These are phyloP conservation scores for Pichia occidentalis DNA, from an alignment of 805 yeast species.

Conservation along the genomic window DNA sequence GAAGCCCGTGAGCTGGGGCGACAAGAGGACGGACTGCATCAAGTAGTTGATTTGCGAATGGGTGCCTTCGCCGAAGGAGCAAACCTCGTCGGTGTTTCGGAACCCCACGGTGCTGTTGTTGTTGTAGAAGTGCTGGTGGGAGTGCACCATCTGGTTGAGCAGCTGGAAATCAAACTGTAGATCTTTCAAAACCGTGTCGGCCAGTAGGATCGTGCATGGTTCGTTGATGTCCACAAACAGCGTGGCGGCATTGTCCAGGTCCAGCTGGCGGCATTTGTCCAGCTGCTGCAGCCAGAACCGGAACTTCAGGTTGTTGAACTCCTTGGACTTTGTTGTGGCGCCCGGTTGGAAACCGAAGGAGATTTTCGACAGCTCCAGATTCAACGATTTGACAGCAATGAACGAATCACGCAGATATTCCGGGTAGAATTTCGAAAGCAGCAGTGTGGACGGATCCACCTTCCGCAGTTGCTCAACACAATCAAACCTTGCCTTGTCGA, in stretches of 20 bases:
- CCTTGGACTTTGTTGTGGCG: constrained; percentile 26
- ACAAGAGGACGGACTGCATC: constrained; percentile 51
- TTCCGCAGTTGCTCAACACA: constrained; percentile 39
- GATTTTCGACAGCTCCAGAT: constrained; percentile 44
- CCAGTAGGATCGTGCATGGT: constrained; percentile 56
- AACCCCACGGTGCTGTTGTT: constrained; percentile 39
- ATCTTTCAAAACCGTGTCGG: constrained; percentile 44
- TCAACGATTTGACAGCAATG: constrained; percentile 59
- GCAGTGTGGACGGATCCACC: constrained; percentile 55
- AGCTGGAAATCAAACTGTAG: constrained; percentile 45
- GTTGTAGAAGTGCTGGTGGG: constrained; percentile 48
- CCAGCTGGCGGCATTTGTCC: constrained; percentile 35
- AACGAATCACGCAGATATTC: constrained; percentile 54
- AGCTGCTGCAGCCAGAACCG: constrained; percentile 70
- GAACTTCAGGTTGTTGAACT: constrained; percentile 47
- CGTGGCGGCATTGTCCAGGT: constrained; percentile 22
- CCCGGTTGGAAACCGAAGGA: constrained; percentile 29
- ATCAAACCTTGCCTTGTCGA: constrained; percentile 36
- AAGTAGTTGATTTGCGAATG: constrained; percentile 68
- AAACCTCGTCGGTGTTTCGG: constrained; percentile 45
- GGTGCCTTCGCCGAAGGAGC: constrained; percentile 76
- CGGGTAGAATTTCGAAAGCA: constrained; percentile 67
- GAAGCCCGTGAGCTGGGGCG: constrained; percentile 52
- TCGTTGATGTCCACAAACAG: constrained; percentile 35
- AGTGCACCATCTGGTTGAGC: constrained; percentile 53